These are phyloP conservation scores for Apiospora phragmitis DNA, from an alignment of 2,329 filamentous ascomycete species.

Conservation along the genomic window DNA sequence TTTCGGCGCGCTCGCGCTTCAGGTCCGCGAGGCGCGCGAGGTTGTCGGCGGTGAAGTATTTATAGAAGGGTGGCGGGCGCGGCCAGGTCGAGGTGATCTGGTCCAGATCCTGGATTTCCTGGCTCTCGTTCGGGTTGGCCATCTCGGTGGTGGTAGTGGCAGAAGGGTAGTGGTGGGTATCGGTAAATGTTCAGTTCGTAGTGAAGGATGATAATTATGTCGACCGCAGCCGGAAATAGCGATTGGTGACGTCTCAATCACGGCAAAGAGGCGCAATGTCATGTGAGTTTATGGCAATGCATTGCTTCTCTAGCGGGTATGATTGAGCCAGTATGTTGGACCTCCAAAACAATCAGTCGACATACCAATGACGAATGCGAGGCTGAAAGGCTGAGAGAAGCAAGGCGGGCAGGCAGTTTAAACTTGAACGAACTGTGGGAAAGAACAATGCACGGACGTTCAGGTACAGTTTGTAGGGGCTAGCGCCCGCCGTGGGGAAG, in stretches of 20 bases:
- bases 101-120: conserved; percentile 14
- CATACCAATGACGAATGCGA: not conserved
- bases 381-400: not conserved
- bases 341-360: not conserved
- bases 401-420: not conserved
- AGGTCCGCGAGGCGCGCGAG: conserved; percentile 54
- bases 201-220: not conserved
- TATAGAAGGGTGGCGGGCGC: conserved; percentile 86
- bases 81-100: conserved; percentile 71
- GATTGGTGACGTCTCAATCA: not conserved
- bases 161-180: not conserved
- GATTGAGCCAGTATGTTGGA: not conserved
- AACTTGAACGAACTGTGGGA: not conserved
- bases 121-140: not conserved
- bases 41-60: conserved; percentile 79
- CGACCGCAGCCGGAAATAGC: not conserved
- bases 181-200: not conserved
- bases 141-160: not conserved
- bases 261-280: not conserved
- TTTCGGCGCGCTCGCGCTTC: conserved; percentile 31
- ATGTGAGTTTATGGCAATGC: not conserved
- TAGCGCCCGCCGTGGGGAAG: not conserved
- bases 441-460: not conserved
- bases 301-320: not conserved
- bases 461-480: not conserved